Evolutionary conservation across 495 filamentous ascomycete species (phyloP), one percentile per base, ranked within the genome.

Genomic region (Penicillium daleae): DNA sequence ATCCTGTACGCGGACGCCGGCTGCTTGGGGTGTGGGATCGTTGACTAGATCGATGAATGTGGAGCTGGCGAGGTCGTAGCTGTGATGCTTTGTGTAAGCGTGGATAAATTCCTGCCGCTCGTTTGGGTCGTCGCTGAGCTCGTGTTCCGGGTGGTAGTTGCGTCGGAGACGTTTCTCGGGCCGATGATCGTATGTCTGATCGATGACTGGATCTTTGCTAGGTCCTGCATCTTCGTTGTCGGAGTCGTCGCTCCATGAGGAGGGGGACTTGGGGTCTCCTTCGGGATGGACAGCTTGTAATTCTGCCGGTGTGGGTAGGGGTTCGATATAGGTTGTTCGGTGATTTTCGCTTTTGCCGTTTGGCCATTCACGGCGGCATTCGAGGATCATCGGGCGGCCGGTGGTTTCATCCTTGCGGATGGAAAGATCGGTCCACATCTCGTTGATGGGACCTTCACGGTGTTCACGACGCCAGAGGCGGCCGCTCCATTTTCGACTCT

Each of bases 361-460:
- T 19, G 80, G 80, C 87, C 88, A 93, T 72, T 94, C 90, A 33
- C 86, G 86, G 8, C 91, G 83, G 48, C 85, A 83, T 73, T 94
- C 91, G 8, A 90, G 68, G 48, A 92, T 89, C 48, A 83, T 79
- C 17, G 90, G 75, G 50, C 81, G 69, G 0, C 84, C 83, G 1
- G 84, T 87, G 10, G 69, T 65, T 63, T 93, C 89, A 59, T 92
- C 87, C 49, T 76, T 79, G 24, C 87, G 82, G 2, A 93, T 74
- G 2, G 82, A 83, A 6, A 93, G 76, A 59, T 87, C 85, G 0
- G 85, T 88, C 89, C 90, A 93, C 19, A 87, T 82, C 67, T 93
- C 89, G 65, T 92, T 88, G 59, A 93, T 87, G 3, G 90, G 88
- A 0, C 91, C 91, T 67, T 93, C 91, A 10, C 73, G 74, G 61